Evolutionary conservation across 2,329 filamentous ascomycete genomes (phyloP), one percentile per base, ranked within the genome.

Genomic region (Diaporthe sp.): DNA sequence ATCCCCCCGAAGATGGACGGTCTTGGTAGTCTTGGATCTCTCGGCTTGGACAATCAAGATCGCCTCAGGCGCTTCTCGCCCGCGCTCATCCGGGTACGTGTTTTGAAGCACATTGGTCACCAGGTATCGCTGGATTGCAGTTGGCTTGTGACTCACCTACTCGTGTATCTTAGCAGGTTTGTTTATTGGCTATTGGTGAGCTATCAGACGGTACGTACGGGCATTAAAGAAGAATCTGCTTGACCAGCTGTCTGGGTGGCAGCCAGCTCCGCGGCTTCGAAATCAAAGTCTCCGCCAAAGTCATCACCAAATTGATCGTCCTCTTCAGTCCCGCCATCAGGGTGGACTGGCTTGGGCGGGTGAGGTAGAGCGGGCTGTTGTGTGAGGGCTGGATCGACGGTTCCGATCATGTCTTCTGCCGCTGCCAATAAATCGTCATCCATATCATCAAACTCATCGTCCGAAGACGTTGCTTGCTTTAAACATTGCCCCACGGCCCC

Each of bases 81-180:
- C 92, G 78, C 88, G 89, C 31, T 90, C 87, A 83, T 93, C 91
- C 75, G 87, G 86, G 83, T 94, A 98, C 61, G 92, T 88, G 79
- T 90, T 90, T 77, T 94, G 90, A 76, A 94, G 86, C 79, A 96
- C 91, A 81, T 93, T 92, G 78, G 92, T 93, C 80, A 98, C 90
- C 78, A 96, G 87, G 85, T 98, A 98, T 79, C 96, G 93, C 84
- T 98, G 95, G 81, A 98, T 97, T 65, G 93, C 91, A 86, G 92
- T 93, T 79, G 89, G 86, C 83, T 92, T 94, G 82, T 89, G 86
- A 82, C 87, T 90, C 85, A 89, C 91, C 93, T 94, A 90, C 77
- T 42, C 75, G 87, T 87, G 84, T 85, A 85, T 86, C 87, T 96
- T 92, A 95, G 94, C 86, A 88, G 86, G 79, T 82, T 78, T 79